Evolutionary conservation across 106 monocot genomes (phyloP), one percentile per base, ranked within the genome.

Genomic region (Triglochin maritima): DNA sequence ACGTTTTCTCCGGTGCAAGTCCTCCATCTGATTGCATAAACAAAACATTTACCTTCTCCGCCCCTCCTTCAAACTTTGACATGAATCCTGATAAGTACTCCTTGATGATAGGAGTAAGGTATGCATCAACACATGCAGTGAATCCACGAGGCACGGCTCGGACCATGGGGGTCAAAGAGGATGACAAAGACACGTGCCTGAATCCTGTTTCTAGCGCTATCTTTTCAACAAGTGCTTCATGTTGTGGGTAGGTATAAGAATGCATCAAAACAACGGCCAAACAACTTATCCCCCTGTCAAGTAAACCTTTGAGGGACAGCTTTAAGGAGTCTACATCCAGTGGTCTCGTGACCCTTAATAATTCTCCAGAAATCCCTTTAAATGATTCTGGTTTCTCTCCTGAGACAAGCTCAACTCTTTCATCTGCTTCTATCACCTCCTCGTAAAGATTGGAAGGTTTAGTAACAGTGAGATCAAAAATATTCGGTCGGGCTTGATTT

Each of bases 1-100:
- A 96, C 14, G 83, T 81, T 45, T 49, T 62, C 44, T 96, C 90
- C 9, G 87, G 90, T 49, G 95, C 95, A 54, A 96, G 79, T 4
- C 95, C 95, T 43, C 95, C 95, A 72, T 95, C 95, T 42, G 95
- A 95, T 73, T 90, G 95, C 95, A 95, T 95, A 57, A 95, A 95
- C 44, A 95, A 52, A 43, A 95, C 90, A 81, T 95, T 95, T 70
- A 95, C 78, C 71, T 83, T 79, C 2, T 79, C 75, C 9, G 65
- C 71, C 15, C 78, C 85, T 11, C 81, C 87, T 54, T 94, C 85
- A 72, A 95, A 95, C 69, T 67, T 85, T 15, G 95, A 90, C 81
- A 95, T 83, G 75, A 95, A 95, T 7, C 87, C 85, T 12, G 87
- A 85, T 48, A 95, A 67, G 72, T 95, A 95, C 56, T 90, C 89